Percentiles rank a stretch among this genome's conserved stretches.
Conservation (phyloP, 176 grass and related monocot genomes). For the Aechmea fasciata region DNA sequence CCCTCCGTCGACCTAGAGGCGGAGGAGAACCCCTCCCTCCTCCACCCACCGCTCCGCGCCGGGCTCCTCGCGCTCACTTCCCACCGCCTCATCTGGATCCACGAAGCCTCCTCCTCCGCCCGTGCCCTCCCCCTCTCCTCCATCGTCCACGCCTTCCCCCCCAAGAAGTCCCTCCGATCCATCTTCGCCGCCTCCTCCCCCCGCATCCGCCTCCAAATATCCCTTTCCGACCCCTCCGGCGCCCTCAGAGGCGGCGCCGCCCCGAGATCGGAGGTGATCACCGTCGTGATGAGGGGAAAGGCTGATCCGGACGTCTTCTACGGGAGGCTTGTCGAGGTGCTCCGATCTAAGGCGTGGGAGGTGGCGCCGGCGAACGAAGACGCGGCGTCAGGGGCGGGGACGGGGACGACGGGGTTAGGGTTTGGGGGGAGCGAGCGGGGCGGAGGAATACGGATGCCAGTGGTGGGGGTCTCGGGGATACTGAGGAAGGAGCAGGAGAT, state of each 20-base stretch:
- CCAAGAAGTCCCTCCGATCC: constrained; percentile 36
- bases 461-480: constrained; percentile 84
- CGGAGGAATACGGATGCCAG: constrained; percentile 32
- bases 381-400: not conserved
- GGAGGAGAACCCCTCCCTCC: constrained; percentile 46
- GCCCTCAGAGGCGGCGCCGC: constrained; percentile 13
- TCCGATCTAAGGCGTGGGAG: constrained; percentile 72
- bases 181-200: constrained; percentile 37
- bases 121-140: constrained; percentile 46
- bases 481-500: constrained; percentile 90
- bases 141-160: constrained; percentile 58
- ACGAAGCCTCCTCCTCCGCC: constrained; percentile 55
- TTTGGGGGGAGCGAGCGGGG: too few species aligned
- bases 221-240: constrained; percentile 24
- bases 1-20: constrained; percentile 65
- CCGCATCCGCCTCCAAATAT: constrained; percentile 66
- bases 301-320: constrained; percentile 74
- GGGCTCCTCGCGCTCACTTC: constrained; percentile 83
- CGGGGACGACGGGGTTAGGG: not conserved
- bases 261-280: constrained; percentile 51
- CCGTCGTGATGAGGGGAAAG: constrained; percentile 68
- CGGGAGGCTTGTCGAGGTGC: constrained; percentile 74
- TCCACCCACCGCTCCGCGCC: constrained; percentile 31
- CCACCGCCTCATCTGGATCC: constrained; percentile 80
- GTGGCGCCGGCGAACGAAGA: constrained; percentile 16